Evolutionary conservation across 1,139 yeast genomes (phyloP).

Genomic region (Kurtzmaniella quercitrusa): DNA sequence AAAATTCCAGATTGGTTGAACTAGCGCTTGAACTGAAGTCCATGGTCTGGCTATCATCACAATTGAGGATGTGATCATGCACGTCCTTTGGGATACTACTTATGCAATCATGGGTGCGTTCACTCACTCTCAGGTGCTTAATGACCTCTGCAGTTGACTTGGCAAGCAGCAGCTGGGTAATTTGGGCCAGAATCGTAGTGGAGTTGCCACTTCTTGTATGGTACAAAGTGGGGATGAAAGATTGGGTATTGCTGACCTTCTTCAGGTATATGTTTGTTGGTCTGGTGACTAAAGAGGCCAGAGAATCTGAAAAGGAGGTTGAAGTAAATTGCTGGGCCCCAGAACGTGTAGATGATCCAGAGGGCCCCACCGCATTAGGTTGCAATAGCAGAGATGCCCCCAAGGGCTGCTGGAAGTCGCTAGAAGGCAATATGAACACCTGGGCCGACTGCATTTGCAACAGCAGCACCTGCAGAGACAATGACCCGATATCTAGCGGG

Average conservation of each 20-base stretch:
- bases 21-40: conserved; percentile 4
- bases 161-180: not conserved
- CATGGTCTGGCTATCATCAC: not conserved
- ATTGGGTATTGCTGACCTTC: conserved; percentile 18
- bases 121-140: not conserved
- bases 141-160: not conserved
- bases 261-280: conserved; percentile 17
- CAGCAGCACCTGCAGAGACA: not conserved
- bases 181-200: not conserved
- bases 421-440: not conserved
- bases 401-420: not conserved
- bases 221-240: conserved; percentile 18
- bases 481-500: conserved; percentile 2
- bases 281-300: not conserved
- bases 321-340: not conserved
- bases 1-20: conserved; percentile 1
- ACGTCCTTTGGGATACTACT: not conserved
- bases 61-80: not conserved
- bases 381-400: not conserved
- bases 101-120: not conserved
- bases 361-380: not conserved
- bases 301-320: not conserved
- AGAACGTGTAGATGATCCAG: not conserved
- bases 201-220: not conserved
- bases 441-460: not conserved